phyloP scores from a whole-genome alignment of 2,329 filamentous ascomycete species.

The Rhytidhysteron rufulum region DNA sequence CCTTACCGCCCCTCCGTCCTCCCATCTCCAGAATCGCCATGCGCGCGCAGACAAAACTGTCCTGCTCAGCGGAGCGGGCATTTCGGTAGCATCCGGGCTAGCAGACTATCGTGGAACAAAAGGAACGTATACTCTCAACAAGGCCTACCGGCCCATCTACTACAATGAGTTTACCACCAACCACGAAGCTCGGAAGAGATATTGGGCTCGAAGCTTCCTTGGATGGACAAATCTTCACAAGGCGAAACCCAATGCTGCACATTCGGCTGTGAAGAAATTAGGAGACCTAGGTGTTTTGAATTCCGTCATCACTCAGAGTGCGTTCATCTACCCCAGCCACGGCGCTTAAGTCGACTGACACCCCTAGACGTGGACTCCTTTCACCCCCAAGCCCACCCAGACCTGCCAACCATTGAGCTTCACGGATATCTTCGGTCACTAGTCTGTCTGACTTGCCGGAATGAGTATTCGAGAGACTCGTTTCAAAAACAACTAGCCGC shows the following conservation, averaged over 20 bases:
- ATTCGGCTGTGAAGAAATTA: slow-evolving; percentile 72
- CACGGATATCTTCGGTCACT: slow-evolving; percentile 85
- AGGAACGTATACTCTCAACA: slow-evolving; percentile 91
- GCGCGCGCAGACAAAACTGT: slow-evolving; percentile 51
- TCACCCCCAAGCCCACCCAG: slow-evolving; percentile 72
- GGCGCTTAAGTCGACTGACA: slow-evolving; percentile 2
- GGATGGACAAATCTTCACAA: slow-evolving; percentile 82
- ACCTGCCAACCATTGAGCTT: slow-evolving; percentile 73
- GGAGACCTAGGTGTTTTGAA: slow-evolving; percentile 68
- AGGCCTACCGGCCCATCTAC: slow-evolving; percentile 86
- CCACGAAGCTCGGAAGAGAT: slow-evolving; percentile 84
- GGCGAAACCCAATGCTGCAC: slow-evolving; percentile 74
- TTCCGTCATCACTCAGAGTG: slow-evolving; percentile 80
- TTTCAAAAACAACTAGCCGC: slow-evolving; percentile 74
- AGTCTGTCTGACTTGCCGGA: slow-evolving; percentile 74
- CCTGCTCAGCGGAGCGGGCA: slow-evolving; percentile 76
- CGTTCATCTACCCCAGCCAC: slow-evolving; percentile 11
- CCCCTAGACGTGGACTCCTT: slow-evolving; percentile 82
- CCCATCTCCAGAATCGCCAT: slow-evolving; percentile 21
- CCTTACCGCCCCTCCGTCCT: slow-evolving; percentile 58
- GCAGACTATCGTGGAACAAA: slow-evolving; percentile 88
- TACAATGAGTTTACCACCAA: slow-evolving; percentile 80
- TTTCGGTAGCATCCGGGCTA: slow-evolving; percentile 88
- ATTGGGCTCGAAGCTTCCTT: slow-evolving; percentile 93
- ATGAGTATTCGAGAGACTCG: slow-evolving; percentile 63